Percentiles rank a stretch among this genome's conserved stretches.
These are phyloP conservation scores for Houttuynia cordata DNA, from an alignment of 164 flowering plant genomes.

Conservation along the genomic window DNA sequence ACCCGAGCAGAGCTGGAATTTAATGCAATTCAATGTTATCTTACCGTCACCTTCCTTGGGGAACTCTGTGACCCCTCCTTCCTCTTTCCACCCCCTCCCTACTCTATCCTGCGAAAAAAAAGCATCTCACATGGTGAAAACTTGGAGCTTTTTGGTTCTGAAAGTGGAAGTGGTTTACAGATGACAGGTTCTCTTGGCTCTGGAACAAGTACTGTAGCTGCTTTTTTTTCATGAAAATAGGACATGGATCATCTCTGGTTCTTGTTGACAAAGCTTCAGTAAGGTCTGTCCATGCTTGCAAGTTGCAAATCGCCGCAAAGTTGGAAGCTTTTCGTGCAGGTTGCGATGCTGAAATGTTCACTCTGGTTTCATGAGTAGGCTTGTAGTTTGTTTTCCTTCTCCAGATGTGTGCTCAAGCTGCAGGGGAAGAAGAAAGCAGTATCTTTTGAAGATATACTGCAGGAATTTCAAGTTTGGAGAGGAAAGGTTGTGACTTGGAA, in stretches of 20 bases:
- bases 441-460: background rate
- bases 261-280: background rate
- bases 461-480: background rate
- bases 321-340: no score
- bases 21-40: conserved; percentile 21
- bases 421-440: background rate
- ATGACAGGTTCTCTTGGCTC: background rate
- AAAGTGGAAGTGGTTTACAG: background rate
- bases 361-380: no score
- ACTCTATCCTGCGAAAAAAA: background rate
- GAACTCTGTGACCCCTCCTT: conserved; percentile 9
- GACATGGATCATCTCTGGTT: background rate
- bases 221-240: background rate
- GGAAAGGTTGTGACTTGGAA: conserved; percentile 1
- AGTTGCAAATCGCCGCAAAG: no score
- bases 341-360: no score
- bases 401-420: no score
- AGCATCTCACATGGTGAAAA: background rate
- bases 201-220: no score
- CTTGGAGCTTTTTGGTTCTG: background rate
- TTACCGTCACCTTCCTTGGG: conserved; percentile 18
- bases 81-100: conserved; percentile 1
- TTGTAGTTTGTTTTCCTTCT: no score
- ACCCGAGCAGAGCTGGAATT: conserved; percentile 30
- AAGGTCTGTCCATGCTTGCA: no score